Percentiles rank a stretch among this genome's conserved stretches.
Conservation (phyloP, 1,284 basidiomycete genomes). For the Marasmius tenuissimus region DNA sequence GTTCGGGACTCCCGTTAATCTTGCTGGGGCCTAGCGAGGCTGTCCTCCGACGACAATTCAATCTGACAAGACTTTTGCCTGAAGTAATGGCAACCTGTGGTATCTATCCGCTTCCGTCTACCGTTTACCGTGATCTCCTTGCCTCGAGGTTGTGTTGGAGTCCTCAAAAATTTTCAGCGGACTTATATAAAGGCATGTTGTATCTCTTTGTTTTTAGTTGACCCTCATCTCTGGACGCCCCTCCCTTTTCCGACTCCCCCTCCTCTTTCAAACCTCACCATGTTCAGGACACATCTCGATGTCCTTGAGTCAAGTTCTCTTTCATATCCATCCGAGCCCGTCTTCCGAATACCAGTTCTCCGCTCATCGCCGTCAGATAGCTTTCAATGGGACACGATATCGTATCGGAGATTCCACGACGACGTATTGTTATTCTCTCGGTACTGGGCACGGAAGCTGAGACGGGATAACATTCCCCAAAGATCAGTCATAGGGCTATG, state of each 20-base stretch:
- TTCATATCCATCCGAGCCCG: conserved; percentile 40
- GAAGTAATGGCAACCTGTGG: background rate
- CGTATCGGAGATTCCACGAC: conserved; percentile 49
- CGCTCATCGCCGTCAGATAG: conserved; percentile 32
- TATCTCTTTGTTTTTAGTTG: background rate
- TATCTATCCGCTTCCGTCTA: background rate
- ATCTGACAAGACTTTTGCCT: background rate
- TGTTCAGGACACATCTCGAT: conserved; percentile 47
- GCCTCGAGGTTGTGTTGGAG: background rate
- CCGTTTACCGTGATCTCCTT: background rate
- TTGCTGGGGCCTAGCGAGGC: too few species aligned
- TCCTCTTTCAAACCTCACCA: conserved; percentile 10
- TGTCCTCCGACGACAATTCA: background rate
- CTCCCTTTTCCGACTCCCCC: background rate
- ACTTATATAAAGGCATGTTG: background rate
- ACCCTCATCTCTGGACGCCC: background rate
- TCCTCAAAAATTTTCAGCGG: background rate
- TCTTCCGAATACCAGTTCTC: conserved; percentile 47
- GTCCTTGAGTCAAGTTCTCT: conserved; percentile 46
- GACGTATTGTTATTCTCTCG: conserved; percentile 57
- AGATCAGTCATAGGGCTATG: conserved; percentile 67
- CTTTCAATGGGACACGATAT: conserved; percentile 48
- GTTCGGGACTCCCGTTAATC: too few species aligned
- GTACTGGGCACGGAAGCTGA: conserved; percentile 53
- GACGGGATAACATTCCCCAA: conserved; percentile 39